A percentile compares a stretch with the other conserved stretches of the same genome.
Evolutionary conservation across 805 yeast species (phyloP).

Genomic region (Spathaspora gorwiae): DNA sequence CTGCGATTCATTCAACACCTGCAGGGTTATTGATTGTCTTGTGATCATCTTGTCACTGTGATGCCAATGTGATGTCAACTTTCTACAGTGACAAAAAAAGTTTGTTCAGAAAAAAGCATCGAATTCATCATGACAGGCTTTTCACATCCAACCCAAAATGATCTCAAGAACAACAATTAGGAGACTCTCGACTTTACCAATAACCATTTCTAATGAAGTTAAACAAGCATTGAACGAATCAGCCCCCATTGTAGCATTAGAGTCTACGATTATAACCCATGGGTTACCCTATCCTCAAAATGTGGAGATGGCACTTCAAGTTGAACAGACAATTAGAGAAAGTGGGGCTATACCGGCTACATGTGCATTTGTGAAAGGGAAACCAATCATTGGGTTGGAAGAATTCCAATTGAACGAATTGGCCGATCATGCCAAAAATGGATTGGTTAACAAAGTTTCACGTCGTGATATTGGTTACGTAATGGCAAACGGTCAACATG

Average conservation of each 20-base stretch:
- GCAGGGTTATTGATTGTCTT: background rate
- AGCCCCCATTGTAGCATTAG: constrained; percentile 75
- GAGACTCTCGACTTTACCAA: constrained; percentile 8
- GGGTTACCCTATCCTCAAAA: constrained; percentile 83
- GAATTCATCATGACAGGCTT: background rate
- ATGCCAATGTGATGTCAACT: too few relatives aligned
- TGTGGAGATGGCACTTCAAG: constrained; percentile 63
- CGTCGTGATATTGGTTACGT: constrained; percentile 74
- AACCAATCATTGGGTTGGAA: constrained; percentile 63
- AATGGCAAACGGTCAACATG: constrained; percentile 58
- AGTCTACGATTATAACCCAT: constrained; percentile 84
- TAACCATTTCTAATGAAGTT: constrained; percentile 47
- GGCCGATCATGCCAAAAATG: constrained; percentile 30
- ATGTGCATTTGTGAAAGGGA: constrained; percentile 69
- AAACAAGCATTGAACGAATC: constrained; percentile 50
- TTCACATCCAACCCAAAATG: background rate
- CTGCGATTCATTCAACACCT: background rate
- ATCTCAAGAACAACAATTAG: background rate
- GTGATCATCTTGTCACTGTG: background rate
- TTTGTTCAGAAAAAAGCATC: too few relatives aligned
- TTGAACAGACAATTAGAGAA: constrained; percentile 56
- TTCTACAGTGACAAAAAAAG: too few relatives aligned
- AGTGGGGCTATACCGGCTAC: constrained; percentile 82
- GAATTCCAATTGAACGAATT: constrained; percentile 44
- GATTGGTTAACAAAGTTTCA: constrained; percentile 58